Evolutionary conservation across 257 asterid species (phyloP), one percentile per base, ranked within the genome.

Genomic region (Solanum peruvianum): DNA sequence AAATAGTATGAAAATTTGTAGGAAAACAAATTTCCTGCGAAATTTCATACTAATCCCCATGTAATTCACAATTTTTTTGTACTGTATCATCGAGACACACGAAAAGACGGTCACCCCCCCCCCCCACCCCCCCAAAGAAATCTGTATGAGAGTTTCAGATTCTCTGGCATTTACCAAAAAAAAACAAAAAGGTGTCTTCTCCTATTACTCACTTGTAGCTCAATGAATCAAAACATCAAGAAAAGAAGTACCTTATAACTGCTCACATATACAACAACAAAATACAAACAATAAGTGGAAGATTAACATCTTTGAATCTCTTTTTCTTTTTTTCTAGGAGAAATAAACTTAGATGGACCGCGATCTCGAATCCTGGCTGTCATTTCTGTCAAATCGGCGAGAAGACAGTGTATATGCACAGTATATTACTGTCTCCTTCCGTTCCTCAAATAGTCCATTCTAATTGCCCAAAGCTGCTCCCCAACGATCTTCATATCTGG

Each of bases 401-500:
- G 35, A 76, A n/a, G 41, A 73, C 81, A n/a, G 14, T 27, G 83
- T 45, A 85, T 58, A 3, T 20, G 25, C 66, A 71, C 67, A 69
- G 66, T 45, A 10, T 76, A 8, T 88, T 78, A 87, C 20, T 87
- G 86, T 78, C 88, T 90, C 88, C 88, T 91, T 56, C 93, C 96
- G 85, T 92, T 93, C 89, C 83, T 93, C 91, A 92, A 77, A 89
- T 92, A 93, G 85, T 95, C 99, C 96, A 92, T 93, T 92, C 99
- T 90, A 78, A 97, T 95, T 9, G 90, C 98, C 99, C 99, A 97
- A 58, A 97, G 83, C 92, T 93, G 98, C 93, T 96, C 95, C 11
- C 93, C 95, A 0, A 93, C 98, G 2, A 86, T 86, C 91, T 93
- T 95, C 99, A 96, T 96, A 87, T 96, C 99, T 0, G 99, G 99